Percentiles rank a stretch among this genome's conserved stretches.
These are phyloP conservation scores for Raphanus raphanistrum DNA, from an alignment of 345 rosid species.

Conservation along the genomic window DNA sequence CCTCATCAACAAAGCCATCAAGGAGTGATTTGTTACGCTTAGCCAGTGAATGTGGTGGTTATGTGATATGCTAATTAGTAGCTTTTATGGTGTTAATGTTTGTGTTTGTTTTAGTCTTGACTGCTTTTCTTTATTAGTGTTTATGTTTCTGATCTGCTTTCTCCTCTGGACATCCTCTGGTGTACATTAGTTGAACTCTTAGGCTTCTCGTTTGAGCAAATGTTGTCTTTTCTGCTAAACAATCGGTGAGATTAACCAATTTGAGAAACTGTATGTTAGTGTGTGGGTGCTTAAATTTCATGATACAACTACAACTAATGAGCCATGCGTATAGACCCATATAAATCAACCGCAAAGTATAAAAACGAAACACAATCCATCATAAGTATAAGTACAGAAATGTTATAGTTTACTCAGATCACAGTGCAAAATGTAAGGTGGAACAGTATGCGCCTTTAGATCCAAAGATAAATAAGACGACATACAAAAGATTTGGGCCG, in stretches of 20 bases:
- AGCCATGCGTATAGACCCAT: too few species aligned
- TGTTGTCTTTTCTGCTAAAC: slow-evolving; percentile 12
- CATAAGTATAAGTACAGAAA: too few species aligned
- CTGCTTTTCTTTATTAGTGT: background rate
- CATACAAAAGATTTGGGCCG: slow-evolving; percentile 29
- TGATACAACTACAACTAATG: too few species aligned
- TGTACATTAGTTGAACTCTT: slow-evolving; percentile 36
- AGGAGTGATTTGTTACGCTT: background rate
- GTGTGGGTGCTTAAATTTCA: too few species aligned
- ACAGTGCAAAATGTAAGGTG: background rate
- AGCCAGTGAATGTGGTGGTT: background rate
- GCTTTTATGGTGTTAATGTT: too few species aligned
- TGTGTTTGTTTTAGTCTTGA: background rate
- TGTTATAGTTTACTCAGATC: slow-evolving; percentile 5
- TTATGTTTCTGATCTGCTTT: too few species aligned
- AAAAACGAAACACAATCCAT: too few species aligned
- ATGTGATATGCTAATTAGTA: background rate
- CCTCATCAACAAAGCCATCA: background rate
- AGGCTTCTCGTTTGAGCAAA: slow-evolving; percentile 19
- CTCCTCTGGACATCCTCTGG: slow-evolving; percentile 29
- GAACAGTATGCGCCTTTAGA: background rate
- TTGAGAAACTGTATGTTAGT: too few species aligned
- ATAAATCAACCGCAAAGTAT: too few species aligned
- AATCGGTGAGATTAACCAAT: background rate
- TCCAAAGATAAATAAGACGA: slow-evolving; percentile 11